Percentiles rank a stretch among this genome's conserved stretches.
Conservation (phyloP, 345 rosid genomes). For the Eucalyptus paniculata region DNA sequence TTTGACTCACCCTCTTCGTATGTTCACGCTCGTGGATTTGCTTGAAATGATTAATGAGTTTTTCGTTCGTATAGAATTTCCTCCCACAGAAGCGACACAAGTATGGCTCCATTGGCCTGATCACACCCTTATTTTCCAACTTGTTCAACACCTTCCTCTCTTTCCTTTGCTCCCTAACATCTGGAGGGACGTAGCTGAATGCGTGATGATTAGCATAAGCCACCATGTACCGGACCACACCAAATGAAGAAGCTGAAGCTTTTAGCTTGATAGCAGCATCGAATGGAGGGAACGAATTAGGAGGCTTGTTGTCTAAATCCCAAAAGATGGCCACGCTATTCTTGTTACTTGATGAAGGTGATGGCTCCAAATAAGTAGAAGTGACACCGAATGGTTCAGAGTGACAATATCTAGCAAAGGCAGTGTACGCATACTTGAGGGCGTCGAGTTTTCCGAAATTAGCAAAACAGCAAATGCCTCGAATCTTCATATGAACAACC, state of each 20-base stretch:
- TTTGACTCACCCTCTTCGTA: constrained; percentile 65
- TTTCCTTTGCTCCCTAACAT: constrained; percentile 43
- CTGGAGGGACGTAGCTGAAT: constrained; percentile 44
- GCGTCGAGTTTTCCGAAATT: neutral
- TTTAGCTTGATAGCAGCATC: constrained; percentile 70
- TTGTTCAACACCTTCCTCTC: constrained; percentile 44
- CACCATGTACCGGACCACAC: constrained; percentile 41
- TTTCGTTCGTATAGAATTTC: constrained; percentile 57
- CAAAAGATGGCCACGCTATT: constrained; percentile 60
- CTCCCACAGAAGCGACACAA: constrained; percentile 73
- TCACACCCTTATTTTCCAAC: constrained; percentile 47
- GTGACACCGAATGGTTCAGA: neutral
- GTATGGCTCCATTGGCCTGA: constrained; percentile 45
- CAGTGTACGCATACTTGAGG: neutral
- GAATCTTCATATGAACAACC: neutral
- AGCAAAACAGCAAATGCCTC: neutral
- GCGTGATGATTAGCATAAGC: constrained; percentile 71
- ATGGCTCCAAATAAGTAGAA: neutral
- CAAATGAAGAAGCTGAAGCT: constrained; percentile 49
- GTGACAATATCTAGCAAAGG: neutral
- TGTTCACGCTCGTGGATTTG: constrained; percentile 79
- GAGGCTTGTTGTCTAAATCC: constrained; percentile 86
- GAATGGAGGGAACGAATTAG: constrained; percentile 47
- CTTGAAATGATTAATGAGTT: constrained; percentile 59
- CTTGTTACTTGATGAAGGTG: neutral